Conservation (phyloP, 768 basidiomycete genomes). For the Antrodiella citrinella region DNA sequence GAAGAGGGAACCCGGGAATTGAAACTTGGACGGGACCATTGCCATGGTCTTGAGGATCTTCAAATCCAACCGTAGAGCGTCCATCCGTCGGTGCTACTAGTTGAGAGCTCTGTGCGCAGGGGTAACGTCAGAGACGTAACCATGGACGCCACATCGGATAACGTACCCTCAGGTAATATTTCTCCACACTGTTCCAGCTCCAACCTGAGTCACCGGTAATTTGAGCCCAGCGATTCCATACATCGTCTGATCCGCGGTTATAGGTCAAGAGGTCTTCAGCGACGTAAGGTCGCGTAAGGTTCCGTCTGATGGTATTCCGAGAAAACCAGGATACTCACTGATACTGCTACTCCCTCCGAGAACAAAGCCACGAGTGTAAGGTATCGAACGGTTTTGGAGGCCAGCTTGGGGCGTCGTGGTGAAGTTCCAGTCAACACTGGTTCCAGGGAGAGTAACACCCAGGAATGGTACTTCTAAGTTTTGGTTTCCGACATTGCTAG, state of each 20-base stretch:
- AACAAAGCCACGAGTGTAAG: conserved; percentile 17
- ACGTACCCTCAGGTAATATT: conserved; percentile 18
- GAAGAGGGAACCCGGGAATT: conserved; percentile 9
- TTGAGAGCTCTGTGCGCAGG: conserved; percentile 12
- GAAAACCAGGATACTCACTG: conserved; percentile 13
- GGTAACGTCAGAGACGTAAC: background rate
- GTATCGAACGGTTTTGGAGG: conserved; percentile 12
- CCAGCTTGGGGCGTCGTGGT: conserved; percentile 17
- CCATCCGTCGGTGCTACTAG: conserved; percentile 14
- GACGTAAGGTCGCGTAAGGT: too few relatives aligned
- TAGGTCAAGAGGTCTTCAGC: conserved; percentile 23
- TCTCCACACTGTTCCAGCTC: conserved; percentile 17
- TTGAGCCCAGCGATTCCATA: conserved; percentile 18
- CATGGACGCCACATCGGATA: background rate
- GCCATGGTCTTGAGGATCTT: conserved; percentile 13
- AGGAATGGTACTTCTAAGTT: conserved; percentile 13
- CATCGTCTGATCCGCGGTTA: conserved; percentile 19
- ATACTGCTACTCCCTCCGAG: conserved; percentile 21
- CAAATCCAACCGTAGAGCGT: conserved; percentile 14
- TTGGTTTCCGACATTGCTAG: conserved; percentile 12
- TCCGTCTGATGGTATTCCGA: too few relatives aligned
- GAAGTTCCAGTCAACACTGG: conserved; percentile 22
- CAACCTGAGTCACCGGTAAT: conserved; percentile 21
- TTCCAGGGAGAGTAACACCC: conserved; percentile 11
- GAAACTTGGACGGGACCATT: conserved; percentile 11